Percentiles rank a stretch among this genome's conserved stretches.
phyloP scores from a whole-genome alignment of 768 basidiomycete genomes.

The Glaciozyma martinii region DNA sequence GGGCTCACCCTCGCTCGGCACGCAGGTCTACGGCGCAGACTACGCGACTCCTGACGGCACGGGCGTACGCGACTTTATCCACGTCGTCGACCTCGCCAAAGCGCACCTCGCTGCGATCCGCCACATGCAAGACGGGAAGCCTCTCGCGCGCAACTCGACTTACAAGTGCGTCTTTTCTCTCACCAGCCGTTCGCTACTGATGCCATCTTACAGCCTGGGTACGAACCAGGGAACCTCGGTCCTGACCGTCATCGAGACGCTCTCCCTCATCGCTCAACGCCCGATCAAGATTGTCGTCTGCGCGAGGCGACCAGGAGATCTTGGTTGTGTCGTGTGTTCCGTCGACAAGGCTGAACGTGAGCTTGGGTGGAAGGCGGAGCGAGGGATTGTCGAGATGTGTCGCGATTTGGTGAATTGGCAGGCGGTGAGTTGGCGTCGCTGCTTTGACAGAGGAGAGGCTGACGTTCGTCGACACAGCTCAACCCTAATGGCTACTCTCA shows the following conservation, averaged over 20 bases:
- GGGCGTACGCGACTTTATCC: conserved; percentile 8
- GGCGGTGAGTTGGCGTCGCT: not conserved
- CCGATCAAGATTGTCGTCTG: conserved; percentile 11
- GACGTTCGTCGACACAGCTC: not conserved
- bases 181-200: not conserved
- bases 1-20: not conserved
- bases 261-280: conserved; percentile 2
- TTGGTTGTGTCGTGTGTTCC: conserved; percentile 4
- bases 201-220: not conserved
- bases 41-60: conserved; percentile 9
- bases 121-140: not conserved
- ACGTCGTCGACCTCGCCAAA: conserved; percentile 11
- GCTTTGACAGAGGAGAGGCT: not conserved
- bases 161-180: conserved; percentile 5
- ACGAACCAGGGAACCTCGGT: conserved; percentile 8
- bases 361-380: conserved; percentile 11
- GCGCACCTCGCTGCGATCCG: conserved; percentile 5
- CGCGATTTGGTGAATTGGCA: conserved; percentile 7
- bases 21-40: conserved; percentile 3
- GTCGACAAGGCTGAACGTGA: conserved; percentile 8
- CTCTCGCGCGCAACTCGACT: not conserved
- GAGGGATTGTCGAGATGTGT: conserved; percentile 8
- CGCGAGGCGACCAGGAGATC: conserved; percentile 2
- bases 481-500: conserved; percentile 1
- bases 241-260: conserved; percentile 10